Evolutionary conservation across 805 yeast species (phyloP).

Genomic region (Priceomyces castillae): DNA sequence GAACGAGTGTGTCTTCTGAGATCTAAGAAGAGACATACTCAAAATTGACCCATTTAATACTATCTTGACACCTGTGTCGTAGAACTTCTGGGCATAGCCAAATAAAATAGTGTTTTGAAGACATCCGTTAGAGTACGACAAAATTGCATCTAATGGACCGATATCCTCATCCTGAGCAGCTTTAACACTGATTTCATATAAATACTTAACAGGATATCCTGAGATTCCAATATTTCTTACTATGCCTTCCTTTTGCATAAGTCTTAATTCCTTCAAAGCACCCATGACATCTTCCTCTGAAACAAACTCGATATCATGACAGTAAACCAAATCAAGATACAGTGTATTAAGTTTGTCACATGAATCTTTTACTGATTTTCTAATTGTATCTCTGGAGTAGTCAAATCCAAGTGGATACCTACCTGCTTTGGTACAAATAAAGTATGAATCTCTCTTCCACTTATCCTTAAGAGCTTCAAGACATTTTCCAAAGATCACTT

Average conservation of each 20-base stretch:
- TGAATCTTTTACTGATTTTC: slow-evolving; percentile 64
- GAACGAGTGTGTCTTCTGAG: slow-evolving; percentile 64
- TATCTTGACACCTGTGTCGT: slow-evolving; percentile 53
- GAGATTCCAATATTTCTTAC: slow-evolving; percentile 71
- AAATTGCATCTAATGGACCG: slow-evolving; percentile 68
- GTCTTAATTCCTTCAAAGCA: slow-evolving; percentile 61
- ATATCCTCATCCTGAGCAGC: slow-evolving; percentile 39
- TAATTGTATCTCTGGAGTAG: slow-evolving; percentile 60
- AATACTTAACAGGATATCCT: slow-evolving; percentile 79
- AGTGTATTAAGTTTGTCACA: slow-evolving; percentile 59
- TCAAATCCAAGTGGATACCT: slow-evolving; percentile 72
- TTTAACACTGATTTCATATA: slow-evolving; percentile 50
- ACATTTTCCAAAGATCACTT: slow-evolving; percentile 67
- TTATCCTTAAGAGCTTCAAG: slow-evolving; percentile 29
- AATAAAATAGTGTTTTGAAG: slow-evolving; percentile 65
- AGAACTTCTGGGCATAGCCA: slow-evolving; percentile 47
- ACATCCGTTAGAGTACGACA: slow-evolving; percentile 80
- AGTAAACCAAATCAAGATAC: slow-evolving; percentile 77
- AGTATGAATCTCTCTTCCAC: slow-evolving; percentile 59
- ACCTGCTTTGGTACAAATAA: slow-evolving; percentile 84
- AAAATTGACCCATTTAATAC: slow-evolving; percentile 83
- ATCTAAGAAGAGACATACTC: slow-evolving; percentile 80
- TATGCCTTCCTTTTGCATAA: slow-evolving; percentile 61
- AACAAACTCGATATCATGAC: slow-evolving; percentile 89
- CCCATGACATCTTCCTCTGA: slow-evolving; percentile 49